Percentiles rank a stretch among this genome's conserved stretches.
phyloP scores from a whole-genome alignment of 306 rosid genomes.

The Spatholobus suberectus region DNA sequence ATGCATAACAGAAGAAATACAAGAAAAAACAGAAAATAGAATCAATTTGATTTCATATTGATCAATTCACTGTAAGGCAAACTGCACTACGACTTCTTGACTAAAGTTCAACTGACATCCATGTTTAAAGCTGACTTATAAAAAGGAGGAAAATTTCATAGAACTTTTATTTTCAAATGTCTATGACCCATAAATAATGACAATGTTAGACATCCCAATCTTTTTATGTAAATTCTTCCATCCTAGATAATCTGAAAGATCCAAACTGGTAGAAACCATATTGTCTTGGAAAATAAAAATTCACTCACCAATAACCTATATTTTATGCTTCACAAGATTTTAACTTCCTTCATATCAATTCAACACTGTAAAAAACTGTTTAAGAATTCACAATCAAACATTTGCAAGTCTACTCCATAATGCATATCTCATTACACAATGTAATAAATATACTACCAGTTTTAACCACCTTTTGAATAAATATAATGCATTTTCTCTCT shows the following conservation, averaged over 20 bases:
- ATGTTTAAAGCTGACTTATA: constrained; percentile 1
- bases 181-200: constrained; percentile 5
- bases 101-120: background rate
- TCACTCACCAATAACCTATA: background rate
- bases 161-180: constrained; percentile 23
- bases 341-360: background rate
- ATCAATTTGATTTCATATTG: background rate
- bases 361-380: background rate
- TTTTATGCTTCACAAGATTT: constrained; percentile 7
- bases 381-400: background rate
- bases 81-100: constrained; percentile 7
- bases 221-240: constrained; percentile 9
- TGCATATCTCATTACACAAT: background rate
- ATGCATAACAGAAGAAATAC: background rate
- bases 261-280: constrained; percentile 2
- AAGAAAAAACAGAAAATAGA: background rate
- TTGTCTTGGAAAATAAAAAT: background rate
- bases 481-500: background rate
- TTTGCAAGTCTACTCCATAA: background rate
- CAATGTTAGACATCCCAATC: background rate
- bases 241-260: background rate
- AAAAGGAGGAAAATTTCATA: constrained; percentile 1
- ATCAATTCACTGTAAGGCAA: constrained; percentile 6
- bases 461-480: background rate
- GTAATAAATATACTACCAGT: background rate